phyloP scores from a whole-genome alignment of 352 stramenopile species.

The Phytophthora syringae region DNA sequence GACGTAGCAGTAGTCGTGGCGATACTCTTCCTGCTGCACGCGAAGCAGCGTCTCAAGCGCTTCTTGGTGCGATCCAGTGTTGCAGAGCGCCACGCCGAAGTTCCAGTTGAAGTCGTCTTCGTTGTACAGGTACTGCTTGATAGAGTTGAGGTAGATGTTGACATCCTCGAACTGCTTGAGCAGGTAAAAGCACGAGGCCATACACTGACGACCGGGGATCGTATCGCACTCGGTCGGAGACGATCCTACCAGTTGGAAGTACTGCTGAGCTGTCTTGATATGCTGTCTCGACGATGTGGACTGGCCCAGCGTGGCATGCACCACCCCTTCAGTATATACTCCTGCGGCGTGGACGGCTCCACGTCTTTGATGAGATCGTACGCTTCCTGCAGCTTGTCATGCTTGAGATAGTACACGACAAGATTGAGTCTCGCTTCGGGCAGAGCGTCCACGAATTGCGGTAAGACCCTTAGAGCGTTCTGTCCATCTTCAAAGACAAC shows the following conservation, averaged over 20 bases:
- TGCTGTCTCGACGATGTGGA: conserved; percentile 89
- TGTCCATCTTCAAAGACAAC: conserved; percentile 96
- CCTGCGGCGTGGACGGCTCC: conserved; percentile 93
- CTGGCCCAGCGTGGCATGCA: conserved; percentile 93
- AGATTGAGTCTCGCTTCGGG: conserved; percentile 96
- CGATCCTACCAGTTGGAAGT: conserved; percentile 94
- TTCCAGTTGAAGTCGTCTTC: conserved; percentile 99
- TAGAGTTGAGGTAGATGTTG: conserved; percentile 97
- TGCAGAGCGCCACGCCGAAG: conserved; percentile 93
- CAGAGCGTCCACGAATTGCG: conserved; percentile 92
- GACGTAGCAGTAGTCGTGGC: conserved; percentile 94
- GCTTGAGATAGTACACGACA: conserved; percentile 93
- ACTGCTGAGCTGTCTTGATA: conserved; percentile 94
- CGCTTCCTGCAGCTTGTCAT: conserved; percentile 93
- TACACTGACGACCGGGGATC: conserved; percentile 96
- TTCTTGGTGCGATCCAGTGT: conserved; percentile 93
- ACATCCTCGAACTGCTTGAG: conserved; percentile 97
- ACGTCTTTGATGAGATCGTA: conserved; percentile 96
- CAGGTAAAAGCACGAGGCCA: conserved; percentile 97
- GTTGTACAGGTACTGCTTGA: conserved; percentile 97
- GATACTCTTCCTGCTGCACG: conserved; percentile 93
- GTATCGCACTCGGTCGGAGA: conserved; percentile 96
- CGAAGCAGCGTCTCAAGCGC: conserved; percentile 93
- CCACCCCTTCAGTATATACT: conserved; percentile 93
- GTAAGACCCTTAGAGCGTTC: conserved; percentile 93